Evolutionary conservation across 2,329 filamentous ascomycete species (phyloP), one percentile per base, ranked within the genome.

Genomic region (Colletotrichum sp.): DNA sequence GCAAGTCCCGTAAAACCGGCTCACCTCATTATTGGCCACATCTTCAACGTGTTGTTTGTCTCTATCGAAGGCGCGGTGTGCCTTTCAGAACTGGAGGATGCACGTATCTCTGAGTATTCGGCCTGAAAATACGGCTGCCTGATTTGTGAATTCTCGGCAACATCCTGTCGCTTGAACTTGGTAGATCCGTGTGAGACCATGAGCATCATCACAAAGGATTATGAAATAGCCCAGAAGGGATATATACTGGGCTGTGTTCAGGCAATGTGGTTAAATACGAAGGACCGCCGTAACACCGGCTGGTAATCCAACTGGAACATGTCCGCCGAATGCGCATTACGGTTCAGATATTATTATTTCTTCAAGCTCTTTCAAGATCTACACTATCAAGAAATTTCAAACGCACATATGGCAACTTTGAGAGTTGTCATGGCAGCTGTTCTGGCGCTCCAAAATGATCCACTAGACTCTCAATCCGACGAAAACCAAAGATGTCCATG

Each of bases 161-260:
- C 44, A 52, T 52, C 10, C 4, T 52, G 12, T 21, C 6, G n/a
- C 1, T 52, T 21, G 12, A 24, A 52, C 1, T 13, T 21, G 1
- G 44, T 21, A 12, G 10, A 52, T 52, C 44, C 10, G 44, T 21
- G n/a, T 52, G 44, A 0, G 2, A 52, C n/a, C 0, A 52, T 52
- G n/a, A 3, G 44, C n/a, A 52, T 52, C 10, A 8, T 52, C 10
- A 21, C 3, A 21, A 52, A 1, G 12, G 12, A 52, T n/a, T 52
- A 5, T 1, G 12, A 21, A 1, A 3, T 21, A 52, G n/a, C 4
- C 6, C 6, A 0, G 12, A 52, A 52, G 1, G n/a, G 9, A 13
- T 21, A 49, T 21, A 21, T 6, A 52, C n/a, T 52, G 6, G 10
- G 2, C 44, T 52, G 1, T 13, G n/a, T 52, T 52, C 2, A 52